Conservation (phyloP, 768 basidiomycete species). For the Paxillus ammoniavirescens region DNA sequence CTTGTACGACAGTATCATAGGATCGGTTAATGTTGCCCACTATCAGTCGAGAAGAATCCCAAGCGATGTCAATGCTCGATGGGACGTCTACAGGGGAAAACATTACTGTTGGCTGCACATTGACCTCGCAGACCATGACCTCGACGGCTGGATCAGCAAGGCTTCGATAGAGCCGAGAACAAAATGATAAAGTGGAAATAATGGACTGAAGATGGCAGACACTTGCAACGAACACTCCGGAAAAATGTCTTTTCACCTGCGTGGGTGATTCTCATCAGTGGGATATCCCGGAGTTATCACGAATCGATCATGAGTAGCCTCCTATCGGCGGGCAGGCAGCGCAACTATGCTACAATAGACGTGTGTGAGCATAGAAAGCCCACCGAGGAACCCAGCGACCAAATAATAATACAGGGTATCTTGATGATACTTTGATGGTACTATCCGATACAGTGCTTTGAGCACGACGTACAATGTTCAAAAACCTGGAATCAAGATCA, state of each 20-base stretch:
- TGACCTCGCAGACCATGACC: conserved; percentile 54
- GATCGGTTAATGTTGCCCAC: conserved; percentile 22
- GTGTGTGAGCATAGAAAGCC: neutral
- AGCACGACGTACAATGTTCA: conserved; percentile 8
- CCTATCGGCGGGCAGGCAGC: no score
- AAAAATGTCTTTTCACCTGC: neutral
- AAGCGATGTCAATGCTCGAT: conserved; percentile 22
- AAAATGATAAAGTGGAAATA: neutral
- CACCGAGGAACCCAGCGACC: neutral
- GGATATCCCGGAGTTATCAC: neutral
- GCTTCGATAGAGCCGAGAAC: conserved; percentile 58
- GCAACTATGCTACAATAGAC: neutral
- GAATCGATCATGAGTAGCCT: no score
- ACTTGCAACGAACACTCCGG: neutral
- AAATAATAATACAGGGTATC: neutral
- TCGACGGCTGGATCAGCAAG: conserved; percentile 36
- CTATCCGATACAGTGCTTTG: neutral
- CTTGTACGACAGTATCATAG: conserved; percentile 1
- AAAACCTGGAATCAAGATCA: conserved; percentile 21
- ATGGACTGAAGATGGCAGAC: neutral
- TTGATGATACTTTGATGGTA: conserved; percentile 2
- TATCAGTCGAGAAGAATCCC: conserved; percentile 11
- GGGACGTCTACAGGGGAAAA: conserved; percentile 16
- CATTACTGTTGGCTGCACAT: conserved; percentile 56
- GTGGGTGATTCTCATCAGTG: no score